These are phyloP conservation scores for Annulohypoxylon stygium DNA, from an alignment of 495 filamentous ascomycete species.

Conservation along the genomic window DNA sequence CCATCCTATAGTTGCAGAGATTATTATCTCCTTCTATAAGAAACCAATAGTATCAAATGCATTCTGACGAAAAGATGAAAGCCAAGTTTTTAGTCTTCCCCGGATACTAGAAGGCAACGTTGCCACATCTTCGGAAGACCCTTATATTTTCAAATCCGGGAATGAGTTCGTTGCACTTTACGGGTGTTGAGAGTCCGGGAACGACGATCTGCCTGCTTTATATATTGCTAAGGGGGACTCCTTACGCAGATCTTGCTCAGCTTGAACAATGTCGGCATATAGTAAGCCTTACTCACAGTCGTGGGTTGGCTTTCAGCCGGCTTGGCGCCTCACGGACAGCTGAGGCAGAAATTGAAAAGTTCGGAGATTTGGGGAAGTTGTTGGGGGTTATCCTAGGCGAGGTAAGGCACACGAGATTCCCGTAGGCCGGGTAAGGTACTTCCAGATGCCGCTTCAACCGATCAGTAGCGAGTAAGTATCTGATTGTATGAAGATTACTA, in stretches of 20 bases:
- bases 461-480: constrained; percentile 28
- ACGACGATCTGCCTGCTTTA: constrained; percentile 39
- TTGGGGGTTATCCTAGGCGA: neutral
- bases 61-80: neutral
- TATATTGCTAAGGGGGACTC: constrained; percentile 20
- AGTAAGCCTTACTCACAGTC: constrained; percentile 14
- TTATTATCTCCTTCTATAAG: neutral
- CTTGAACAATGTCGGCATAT: constrained; percentile 30
- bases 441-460: constrained; percentile 33
- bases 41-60: constrained; percentile 1
- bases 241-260: constrained; percentile 41
- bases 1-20: neutral
- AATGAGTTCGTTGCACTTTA: constrained; percentile 16
- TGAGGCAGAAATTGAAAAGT: constrained; percentile 14
- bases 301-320: constrained; percentile 40
- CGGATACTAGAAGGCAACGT: constrained; percentile 22
- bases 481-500: constrained; percentile 6
- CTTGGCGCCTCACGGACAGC: constrained; percentile 35
- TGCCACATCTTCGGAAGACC: constrained; percentile 12
- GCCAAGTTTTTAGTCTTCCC: neutral
- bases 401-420: constrained; percentile 2
- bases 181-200: constrained; percentile 35
- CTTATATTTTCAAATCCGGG: constrained; percentile 19
- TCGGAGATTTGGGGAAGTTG: constrained; percentile 13
- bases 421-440: constrained; percentile 10